Percentiles rank a stretch among this genome's conserved stretches.
Conservation (phyloP, 805 yeast genomes). For the Saccharomycopsis microspora region DNA sequence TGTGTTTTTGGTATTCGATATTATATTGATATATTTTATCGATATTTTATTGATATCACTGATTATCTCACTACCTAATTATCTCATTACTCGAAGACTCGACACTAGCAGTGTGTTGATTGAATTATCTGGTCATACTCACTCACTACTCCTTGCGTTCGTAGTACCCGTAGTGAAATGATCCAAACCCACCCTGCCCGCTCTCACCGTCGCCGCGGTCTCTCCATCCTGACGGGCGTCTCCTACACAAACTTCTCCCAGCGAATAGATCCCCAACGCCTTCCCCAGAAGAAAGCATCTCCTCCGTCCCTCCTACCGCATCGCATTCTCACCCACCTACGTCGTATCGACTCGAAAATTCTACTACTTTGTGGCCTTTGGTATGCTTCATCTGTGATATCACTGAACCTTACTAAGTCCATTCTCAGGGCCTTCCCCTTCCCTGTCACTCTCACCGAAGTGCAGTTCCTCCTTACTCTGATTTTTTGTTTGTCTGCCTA, state of each 20-base stretch:
- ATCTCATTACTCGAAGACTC: too few species aligned
- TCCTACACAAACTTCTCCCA: constrained; percentile 15
- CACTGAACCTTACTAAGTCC: constrained; percentile 71
- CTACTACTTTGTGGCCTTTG: constrained; percentile 54
- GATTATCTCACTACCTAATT: too few species aligned
- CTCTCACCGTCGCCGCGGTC: constrained; percentile 6
- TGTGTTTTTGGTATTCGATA: too few species aligned
- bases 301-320: neutral
- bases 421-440: constrained; percentile 59
- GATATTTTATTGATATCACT: too few species aligned
- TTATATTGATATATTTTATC: too few species aligned
- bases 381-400: constrained; percentile 73
- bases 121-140: too few species aligned
- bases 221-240: constrained; percentile 14
- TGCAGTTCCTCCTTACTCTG: constrained; percentile 72
- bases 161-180: neutral
- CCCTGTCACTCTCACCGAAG: constrained; percentile 84
- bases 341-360: constrained; percentile 25
- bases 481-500: constrained; percentile 40
- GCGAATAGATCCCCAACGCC: constrained; percentile 2
- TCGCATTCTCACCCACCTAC: neutral
- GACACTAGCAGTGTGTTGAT: too few species aligned
- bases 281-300: neutral
- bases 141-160: neutral
- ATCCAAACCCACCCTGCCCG: neutral